phyloP scores from a whole-genome alignment of 2,329 filamentous ascomycete species.

The Dactylellina cionopaga region DNA sequence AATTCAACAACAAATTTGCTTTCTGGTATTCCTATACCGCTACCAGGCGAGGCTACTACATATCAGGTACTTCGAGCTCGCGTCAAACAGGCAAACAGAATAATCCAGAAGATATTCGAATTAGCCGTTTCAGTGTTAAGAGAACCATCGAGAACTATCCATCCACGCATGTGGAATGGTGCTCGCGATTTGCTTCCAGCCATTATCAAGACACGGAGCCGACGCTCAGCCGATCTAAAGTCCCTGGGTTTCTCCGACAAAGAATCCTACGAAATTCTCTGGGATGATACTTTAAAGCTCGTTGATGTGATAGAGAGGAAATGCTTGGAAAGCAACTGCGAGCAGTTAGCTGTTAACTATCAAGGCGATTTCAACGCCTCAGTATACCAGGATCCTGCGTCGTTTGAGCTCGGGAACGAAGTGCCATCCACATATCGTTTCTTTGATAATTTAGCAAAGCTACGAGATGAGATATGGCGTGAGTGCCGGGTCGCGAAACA shows the following conservation, averaged over 20 bases:
- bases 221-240: too few species aligned
- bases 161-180: background rate
- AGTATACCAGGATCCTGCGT: background rate
- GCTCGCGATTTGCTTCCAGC: background rate
- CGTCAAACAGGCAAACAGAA: background rate
- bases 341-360: background rate
- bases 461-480: constrained; percentile 4
- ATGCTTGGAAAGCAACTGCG: background rate
- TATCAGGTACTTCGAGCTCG: background rate
- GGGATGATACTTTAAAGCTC: background rate
- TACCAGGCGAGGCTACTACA: background rate
- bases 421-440: background rate
- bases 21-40: background rate
- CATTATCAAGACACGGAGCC: background rate
- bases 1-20: background rate
- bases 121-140: background rate
- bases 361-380: background rate
- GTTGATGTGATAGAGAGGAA: background rate
- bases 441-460: constrained; percentile 1
- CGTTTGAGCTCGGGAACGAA: background rate
- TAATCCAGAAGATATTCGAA: background rate
- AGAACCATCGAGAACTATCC: background rate
- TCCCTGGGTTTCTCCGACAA: background rate
- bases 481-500: background rate
- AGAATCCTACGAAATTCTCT: background rate